Base-by-base conservation (phyloP, 2,329 filamentous ascomycete genomes). In the Dactylellina sp. region DNA sequence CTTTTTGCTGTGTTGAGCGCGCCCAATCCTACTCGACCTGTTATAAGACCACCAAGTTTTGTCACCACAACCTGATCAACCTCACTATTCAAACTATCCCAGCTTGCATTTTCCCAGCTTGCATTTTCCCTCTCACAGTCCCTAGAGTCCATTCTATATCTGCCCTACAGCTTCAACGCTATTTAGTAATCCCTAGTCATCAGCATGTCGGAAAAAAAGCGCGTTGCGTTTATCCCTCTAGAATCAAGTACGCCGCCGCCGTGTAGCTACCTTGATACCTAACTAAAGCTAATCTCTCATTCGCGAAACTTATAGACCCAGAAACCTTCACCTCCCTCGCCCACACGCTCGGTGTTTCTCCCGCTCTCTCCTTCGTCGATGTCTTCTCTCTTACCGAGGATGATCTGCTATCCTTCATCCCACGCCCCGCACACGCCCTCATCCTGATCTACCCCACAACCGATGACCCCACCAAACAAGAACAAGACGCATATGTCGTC, bases 371-470 rank as follows among this genome's bases (percentile, higher is more conserved):
- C 78, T 89, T 97, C 82, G 89, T 96, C 84, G 94, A 98, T 82
- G 92, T 98, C 81, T 97, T 89, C 86, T 93, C 90, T 77, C 89
- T 98, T 79, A 89, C 91, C 76, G 93, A 98, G 59, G 89, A 91
- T 0, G 89, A 93, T 59, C 86, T 97, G 40, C 88, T 98, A 57
- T 87, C 88, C 75, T 93, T 97, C 82, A 88, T 98, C 40, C 93
- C 95, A 0, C 91, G 93, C 0, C 95, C 95, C 1, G 91, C 92
- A 1, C 86, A 93, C 76, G 94, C 94, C 4, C 87, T 98, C 14
- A 89, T 98, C 32, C 89, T 98, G 78, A 93, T 98, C 76, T 97
- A 97, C 81, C 94, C 95, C 77, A 86, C 96, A 76, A 92, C 88
- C 61, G 77, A 78, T 14, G 77, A 79, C 63, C 71, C 76, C n/a